Conservation (phyloP, 176 grass and related monocot genomes). For the Rhynchospora pubera region DNA sequence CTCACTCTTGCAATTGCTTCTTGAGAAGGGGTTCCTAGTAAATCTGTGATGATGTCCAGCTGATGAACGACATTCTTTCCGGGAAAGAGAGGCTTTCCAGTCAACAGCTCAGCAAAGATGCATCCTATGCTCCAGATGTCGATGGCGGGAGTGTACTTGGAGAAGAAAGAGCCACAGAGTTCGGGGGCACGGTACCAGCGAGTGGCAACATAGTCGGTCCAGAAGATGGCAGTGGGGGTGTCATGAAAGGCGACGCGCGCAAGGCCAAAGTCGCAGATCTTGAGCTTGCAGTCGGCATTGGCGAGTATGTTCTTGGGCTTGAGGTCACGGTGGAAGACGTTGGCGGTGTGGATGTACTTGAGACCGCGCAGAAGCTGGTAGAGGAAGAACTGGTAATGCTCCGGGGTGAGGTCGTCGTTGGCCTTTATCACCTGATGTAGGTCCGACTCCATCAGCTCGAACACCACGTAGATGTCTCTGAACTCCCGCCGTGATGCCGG, state of each 20-base stretch:
- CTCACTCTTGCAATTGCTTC: constrained; percentile 81
- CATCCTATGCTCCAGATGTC: constrained; percentile 99
- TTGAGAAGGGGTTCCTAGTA: constrained; percentile 75
- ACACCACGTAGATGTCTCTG: constrained; percentile 96
- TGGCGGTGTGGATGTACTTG: constrained; percentile 99
- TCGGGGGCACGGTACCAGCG: constrained; percentile 98
- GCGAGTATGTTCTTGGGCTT: constrained; percentile 98
- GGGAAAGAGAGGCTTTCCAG: constrained; percentile 89
- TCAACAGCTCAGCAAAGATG: constrained; percentile 89
- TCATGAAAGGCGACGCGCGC: constrained; percentile 90
- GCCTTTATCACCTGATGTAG: constrained; percentile 98
- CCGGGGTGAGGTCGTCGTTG: constrained; percentile 85
- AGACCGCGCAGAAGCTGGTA: constrained; percentile 88
- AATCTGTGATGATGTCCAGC: constrained; percentile 89
- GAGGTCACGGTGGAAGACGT: constrained; percentile 96
- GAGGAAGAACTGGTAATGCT: constrained; percentile 95
- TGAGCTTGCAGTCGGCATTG: constrained; percentile 98
- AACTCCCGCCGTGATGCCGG: constrained; percentile 89
- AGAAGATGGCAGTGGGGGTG: constrained; percentile 94
- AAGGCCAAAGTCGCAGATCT: constrained; percentile 96
- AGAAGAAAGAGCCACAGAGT: constrained; percentile 96
- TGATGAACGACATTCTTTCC: constrained; percentile 98
- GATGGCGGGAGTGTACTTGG: constrained; percentile 96
- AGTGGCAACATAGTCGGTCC: constrained; percentile 99
- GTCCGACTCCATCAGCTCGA: constrained; percentile 99